Conservation (phyloP, 164 flowering plant genomes). For the Dillenia turbinata region DNA sequence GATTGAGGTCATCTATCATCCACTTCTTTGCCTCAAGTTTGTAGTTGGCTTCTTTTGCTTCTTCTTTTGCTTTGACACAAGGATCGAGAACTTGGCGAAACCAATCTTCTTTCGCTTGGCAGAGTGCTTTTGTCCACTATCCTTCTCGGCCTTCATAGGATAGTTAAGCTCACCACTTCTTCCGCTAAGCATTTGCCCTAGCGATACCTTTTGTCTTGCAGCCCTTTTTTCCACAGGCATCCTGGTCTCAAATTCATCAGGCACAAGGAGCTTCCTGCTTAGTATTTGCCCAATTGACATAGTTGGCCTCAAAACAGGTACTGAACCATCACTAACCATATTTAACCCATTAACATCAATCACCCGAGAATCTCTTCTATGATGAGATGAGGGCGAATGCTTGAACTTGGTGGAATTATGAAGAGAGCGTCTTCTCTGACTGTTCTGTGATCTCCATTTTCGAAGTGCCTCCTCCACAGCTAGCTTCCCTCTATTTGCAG, state of each 20-base stretch:
- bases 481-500: conserved; percentile 71
- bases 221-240: conserved; percentile 16
- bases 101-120: conserved; percentile 79
- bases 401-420: conserved; percentile 69
- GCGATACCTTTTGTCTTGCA: conserved; percentile 50
- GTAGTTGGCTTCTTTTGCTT: conserved; percentile 49
- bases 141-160: conserved; percentile 29
- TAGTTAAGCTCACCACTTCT: conserved; percentile 23
- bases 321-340: conserved; percentile 34
- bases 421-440: conserved; percentile 57
- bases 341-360: conserved; percentile 55
- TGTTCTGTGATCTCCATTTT: conserved; percentile 80
- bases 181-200: conserved; percentile 79
- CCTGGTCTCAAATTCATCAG: conserved; percentile 51
- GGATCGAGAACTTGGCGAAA: conserved; percentile 45
- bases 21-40: conserved; percentile 20
- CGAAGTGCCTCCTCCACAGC: conserved; percentile 84
- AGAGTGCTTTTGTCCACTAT: conserved; percentile 34
- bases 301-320: conserved; percentile 56
- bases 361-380: conserved; percentile 45
- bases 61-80: conserved; percentile 46
- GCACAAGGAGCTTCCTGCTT: conserved; percentile 64
- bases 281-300: conserved; percentile 89
- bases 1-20: not conserved
- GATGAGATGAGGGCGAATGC: conserved; percentile 45